phyloP scores from a whole-genome alignment of 129 eudicot genomes.

The Pittosporum tobira region DNA sequence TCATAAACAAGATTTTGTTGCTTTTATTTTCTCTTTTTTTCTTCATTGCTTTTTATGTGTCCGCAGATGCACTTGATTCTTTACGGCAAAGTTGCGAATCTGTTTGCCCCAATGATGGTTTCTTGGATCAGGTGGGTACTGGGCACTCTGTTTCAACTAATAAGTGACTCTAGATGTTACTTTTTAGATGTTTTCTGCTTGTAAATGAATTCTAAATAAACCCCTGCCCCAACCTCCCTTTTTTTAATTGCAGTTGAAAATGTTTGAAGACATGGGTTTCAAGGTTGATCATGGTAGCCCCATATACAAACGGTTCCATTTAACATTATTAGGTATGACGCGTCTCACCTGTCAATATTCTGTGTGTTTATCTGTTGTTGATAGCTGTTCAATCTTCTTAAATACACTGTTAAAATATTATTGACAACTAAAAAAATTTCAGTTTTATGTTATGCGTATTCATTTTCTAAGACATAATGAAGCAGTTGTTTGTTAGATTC shows the following conservation, averaged over 20 bases:
- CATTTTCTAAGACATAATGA: background rate
- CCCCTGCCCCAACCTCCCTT: background rate
- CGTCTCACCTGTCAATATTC: slow-evolving; percentile 3
- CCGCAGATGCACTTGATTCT: slow-evolving; percentile 79
- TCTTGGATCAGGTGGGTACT: slow-evolving; percentile 76
- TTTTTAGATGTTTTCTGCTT: slow-evolving; percentile 2
- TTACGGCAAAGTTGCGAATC: slow-evolving; percentile 64
- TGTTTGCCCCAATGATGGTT: slow-evolving; percentile 95
- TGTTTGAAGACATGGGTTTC: slow-evolving; percentile 98
- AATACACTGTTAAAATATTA: too few relatives aligned
- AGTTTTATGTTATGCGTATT: too few relatives aligned
- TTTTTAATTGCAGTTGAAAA: slow-evolving; percentile 57
- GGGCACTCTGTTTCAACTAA: background rate
- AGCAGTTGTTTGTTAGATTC: background rate
- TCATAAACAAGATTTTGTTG: background rate
- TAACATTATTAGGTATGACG: slow-evolving; percentile 63
- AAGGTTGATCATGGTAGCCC: slow-evolving; percentile 74
- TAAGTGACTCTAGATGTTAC: slow-evolving; percentile 1
- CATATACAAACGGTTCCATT: slow-evolving; percentile 75
- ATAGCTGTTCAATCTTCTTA: background rate
- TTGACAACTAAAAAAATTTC: too few relatives aligned
- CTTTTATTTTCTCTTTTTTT: slow-evolving; percentile 13
- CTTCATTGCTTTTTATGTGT: background rate
- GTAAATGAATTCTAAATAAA: background rate
- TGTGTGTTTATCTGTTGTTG: too few relatives aligned